Percentiles rank a stretch among this genome's conserved stretches.
phyloP scores from a whole-genome alignment of 148 eudicot genomes.

The Dysphania ambrosioides region DNA sequence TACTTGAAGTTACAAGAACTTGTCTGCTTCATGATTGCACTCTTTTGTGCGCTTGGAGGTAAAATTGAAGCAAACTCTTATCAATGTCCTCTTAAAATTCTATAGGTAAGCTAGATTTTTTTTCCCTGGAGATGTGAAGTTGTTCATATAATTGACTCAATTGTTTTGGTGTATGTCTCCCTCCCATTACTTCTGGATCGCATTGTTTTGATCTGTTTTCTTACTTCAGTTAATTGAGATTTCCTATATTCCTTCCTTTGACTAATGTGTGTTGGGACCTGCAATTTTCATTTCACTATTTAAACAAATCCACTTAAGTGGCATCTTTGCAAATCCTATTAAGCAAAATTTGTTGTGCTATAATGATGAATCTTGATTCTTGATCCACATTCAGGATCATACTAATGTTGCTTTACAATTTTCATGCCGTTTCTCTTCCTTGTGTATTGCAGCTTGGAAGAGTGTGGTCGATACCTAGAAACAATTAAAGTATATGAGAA shows the following conservation, averaged over 20 bases:
- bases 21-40: constrained; percentile 97
- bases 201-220: not conserved
- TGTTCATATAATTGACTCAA: not conserved
- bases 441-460: constrained; percentile 69
- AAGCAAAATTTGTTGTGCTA: not conserved
- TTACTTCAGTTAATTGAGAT: not conserved
- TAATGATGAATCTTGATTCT: not conserved
- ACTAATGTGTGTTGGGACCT: not conserved
- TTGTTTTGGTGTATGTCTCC: not conserved
- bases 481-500: constrained; percentile 89
- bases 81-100: too few species aligned
- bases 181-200: not conserved
- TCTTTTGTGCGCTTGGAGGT: constrained; percentile 95
- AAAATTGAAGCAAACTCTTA: not conserved
- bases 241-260: not conserved
- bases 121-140: too few species aligned
- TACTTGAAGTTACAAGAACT: too few species aligned
- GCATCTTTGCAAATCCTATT: not conserved
- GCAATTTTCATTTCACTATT: not conserved
- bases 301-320: not conserved
- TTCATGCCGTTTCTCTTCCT: not conserved
- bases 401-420: not conserved
- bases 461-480: constrained; percentile 95
- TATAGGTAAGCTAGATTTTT: too few species aligned
- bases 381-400: not conserved